These are phyloP conservation scores for Colletotrichum aenigma DNA, from an alignment of 2,329 filamentous ascomycete genomes.

Conservation along the genomic window DNA sequence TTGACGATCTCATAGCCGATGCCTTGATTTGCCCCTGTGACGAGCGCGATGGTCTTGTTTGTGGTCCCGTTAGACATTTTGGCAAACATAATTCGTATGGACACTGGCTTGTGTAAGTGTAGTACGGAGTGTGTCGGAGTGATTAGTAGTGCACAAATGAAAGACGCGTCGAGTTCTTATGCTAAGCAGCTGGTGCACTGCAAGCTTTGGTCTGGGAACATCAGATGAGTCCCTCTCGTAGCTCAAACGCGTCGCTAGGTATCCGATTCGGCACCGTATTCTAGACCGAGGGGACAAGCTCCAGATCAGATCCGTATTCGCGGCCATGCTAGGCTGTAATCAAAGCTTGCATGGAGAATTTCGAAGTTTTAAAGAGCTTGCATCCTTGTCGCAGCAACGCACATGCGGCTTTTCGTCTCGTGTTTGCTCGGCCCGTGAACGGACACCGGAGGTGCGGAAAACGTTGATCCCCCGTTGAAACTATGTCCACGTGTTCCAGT, in stretches of 20 bases:
- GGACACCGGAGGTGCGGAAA: neutral
- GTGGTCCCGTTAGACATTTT: neutral
- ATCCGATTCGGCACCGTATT: neutral
- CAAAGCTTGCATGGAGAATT: neutral
- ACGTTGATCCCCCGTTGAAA: neutral
- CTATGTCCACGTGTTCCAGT: neutral
- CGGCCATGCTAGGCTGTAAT: neutral
- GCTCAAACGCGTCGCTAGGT: neutral
- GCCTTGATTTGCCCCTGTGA: constrained; percentile 18
- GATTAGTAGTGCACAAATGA: neutral
- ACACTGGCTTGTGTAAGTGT: rapidly evolving
- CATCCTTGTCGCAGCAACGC: neutral
- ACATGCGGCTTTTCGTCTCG: neutral
- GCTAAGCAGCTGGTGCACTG: neutral
- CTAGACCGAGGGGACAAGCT: neutral
- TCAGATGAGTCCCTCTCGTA: neutral
- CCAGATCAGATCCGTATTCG: neutral
- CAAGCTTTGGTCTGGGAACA: neutral
- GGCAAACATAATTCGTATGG: neutral
- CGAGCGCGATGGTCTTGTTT: neutral
- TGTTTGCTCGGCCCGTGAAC: neutral
- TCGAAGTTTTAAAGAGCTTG: neutral
- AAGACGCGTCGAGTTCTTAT: neutral
- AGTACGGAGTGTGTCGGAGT: rapidly evolving
- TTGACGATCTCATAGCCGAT: constrained; percentile 16